Evolutionary conservation across 129 eudicot genomes (phyloP), one percentile per base, ranked within the genome.

Genomic region (Erigeron canadensis): DNA sequence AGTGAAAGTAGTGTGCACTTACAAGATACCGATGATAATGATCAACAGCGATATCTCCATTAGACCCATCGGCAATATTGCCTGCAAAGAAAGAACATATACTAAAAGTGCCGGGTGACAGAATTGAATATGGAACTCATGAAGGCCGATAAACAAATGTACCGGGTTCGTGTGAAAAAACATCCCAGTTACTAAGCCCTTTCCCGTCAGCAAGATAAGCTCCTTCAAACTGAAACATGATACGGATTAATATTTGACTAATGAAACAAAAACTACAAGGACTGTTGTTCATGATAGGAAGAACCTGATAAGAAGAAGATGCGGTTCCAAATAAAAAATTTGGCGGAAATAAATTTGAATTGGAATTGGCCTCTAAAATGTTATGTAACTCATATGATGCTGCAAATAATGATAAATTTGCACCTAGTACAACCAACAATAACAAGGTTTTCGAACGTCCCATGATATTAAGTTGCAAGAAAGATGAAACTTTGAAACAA

Each of bases 251-350:
- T 18, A 10, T n/a, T 44, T 8, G 59, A 39, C 22, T 7, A 73
- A 18, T 46, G 15, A 68, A 7, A 47, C 9, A 65, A 16, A 65
- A 16, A 46, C 4, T 71, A 82, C n/a, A 9, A 86, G 70, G 80
- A 80, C 69, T 18, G 63, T 67, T n/a, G 47, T 11, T 8, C 54
- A 61, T 9, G 46, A 13, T 58, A 50, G 21, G 46, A 17, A 10
- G 69, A 15, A 90, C 97, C 87, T 90, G 97, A 81, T 90, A 90
- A 54, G 95, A 86, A 56, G 97, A 87, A n/a, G 97, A 90, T 44
- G 95, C 89, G 18, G 97, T 81, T 70, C 97, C 97, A 80, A 87
- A 90, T 21, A 90, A 81, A 78, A 87, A 90, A 66, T 81, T 79
- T 55, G 56, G 63, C 12, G 94, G 96, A 67, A 84, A 84, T 66